A percentile compares a stretch with the other conserved stretches of the same genome.
phyloP scores from a whole-genome alignment of 176 grass and related monocot genomes.

The Secale cereale region DNA sequence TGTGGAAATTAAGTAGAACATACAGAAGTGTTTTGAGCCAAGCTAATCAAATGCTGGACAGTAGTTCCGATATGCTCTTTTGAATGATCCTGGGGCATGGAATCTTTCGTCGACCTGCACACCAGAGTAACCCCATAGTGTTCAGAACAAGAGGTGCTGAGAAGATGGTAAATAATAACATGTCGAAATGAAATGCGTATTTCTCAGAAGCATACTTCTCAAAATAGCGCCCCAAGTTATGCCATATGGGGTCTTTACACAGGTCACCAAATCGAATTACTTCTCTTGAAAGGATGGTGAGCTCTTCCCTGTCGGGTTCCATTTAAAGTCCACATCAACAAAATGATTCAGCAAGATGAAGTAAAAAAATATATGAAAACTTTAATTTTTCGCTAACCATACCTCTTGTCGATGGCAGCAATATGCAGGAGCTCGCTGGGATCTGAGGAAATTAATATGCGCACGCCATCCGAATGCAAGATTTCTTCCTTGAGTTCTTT shows the following conservation, averaged over 20 bases:
- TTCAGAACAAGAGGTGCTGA: slow-evolving; percentile 28
- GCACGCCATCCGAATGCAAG: slow-evolving; percentile 83
- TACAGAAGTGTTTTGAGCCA: slow-evolving; percentile 93
- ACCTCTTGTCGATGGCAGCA: slow-evolving; percentile 92
- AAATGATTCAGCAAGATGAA: not conserved
- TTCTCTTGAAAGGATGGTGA: slow-evolving; percentile 78
- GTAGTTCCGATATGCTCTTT: slow-evolving; percentile 61
- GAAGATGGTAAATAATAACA: not conserved
- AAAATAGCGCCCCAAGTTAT: slow-evolving; percentile 90
- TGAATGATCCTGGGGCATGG: slow-evolving; percentile 58
- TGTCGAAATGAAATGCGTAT: slow-evolving; percentile 17
- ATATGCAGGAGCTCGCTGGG: slow-evolving; percentile 60
- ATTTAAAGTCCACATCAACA: slow-evolving; percentile 23
- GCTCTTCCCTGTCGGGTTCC: slow-evolving; percentile 72
- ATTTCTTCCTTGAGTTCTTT: slow-evolving; percentile 68
- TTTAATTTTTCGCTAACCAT: slow-evolving; percentile 23
- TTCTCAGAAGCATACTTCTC: slow-evolving; percentile 65
- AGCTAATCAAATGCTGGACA: slow-evolving; percentile 64
- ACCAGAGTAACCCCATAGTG: slow-evolving; percentile 21
- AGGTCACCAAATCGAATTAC: slow-evolving; percentile 91
- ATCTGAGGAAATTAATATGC: slow-evolving; percentile 60
- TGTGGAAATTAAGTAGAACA: not conserved
- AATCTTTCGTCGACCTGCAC: slow-evolving; percentile 61
- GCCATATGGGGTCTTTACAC: slow-evolving; percentile 94
- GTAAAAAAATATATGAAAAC: not conserved